Evolutionary conservation across 169 alveolate species (phyloP).

Genomic region (Amoebophrya sp.): DNA sequence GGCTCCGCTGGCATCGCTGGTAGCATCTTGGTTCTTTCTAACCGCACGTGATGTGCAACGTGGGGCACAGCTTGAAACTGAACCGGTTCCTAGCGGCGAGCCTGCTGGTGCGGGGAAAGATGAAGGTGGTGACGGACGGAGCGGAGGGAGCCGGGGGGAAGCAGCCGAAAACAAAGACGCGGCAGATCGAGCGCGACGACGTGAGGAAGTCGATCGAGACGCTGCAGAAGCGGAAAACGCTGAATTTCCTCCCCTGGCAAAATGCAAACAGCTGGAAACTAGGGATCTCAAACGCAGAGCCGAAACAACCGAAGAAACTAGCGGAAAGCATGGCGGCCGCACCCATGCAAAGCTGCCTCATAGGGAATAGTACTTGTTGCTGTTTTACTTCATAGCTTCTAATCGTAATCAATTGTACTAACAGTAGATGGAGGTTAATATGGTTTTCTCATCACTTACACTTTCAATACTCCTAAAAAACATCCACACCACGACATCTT

Average conservation of each 20-base stretch:
- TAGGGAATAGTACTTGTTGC: not conserved
- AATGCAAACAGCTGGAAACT: not conserved
- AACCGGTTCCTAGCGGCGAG: too few relatives aligned
- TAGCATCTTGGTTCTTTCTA: too few relatives aligned
- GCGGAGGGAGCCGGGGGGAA: too few relatives aligned
- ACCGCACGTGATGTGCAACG: too few relatives aligned
- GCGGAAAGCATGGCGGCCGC: not conserved
- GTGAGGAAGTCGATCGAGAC: not conserved
- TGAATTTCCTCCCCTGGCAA: not conserved
- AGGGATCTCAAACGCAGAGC: not conserved
- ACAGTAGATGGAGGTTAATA: not conserved
- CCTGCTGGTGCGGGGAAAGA: too few relatives aligned
- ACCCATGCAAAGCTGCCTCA: not conserved
- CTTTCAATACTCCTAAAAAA: not conserved
- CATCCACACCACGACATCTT: not conserved
- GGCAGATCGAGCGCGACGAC: not conserved
- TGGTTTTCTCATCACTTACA: not conserved
- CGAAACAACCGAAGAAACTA: not conserved
- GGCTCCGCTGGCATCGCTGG: too few relatives aligned
- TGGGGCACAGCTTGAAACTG: too few relatives aligned
- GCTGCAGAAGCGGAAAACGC: not conserved
- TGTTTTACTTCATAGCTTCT: not conserved
- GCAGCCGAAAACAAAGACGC: too few relatives aligned
- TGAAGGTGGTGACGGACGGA: too few relatives aligned
- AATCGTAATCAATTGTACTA: not conserved